These are phyloP conservation scores for Vaccinium macrocarpon DNA, from an alignment of 148 eudicot species.

Conservation along the genomic window DNA sequence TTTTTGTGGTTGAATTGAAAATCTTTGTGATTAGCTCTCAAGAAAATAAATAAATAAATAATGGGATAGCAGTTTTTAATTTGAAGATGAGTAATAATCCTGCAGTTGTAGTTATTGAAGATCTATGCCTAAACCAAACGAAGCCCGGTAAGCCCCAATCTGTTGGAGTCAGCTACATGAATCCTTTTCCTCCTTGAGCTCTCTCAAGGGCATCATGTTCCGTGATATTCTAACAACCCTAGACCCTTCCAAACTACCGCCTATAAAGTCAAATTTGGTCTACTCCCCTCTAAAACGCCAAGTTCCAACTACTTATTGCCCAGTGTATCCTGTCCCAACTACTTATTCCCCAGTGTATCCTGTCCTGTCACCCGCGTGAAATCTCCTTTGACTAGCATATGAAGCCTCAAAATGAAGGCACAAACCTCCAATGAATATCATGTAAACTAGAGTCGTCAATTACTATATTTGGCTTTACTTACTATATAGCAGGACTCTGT, in stretches of 20 bases:
- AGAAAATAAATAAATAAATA: background rate
- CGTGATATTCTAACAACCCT: background rate
- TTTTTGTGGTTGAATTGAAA: background rate
- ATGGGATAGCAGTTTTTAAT: background rate
- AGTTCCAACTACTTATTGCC: background rate
- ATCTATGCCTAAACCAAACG: background rate
- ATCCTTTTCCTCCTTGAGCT: background rate
- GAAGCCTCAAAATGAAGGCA: background rate
- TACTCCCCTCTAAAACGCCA: background rate
- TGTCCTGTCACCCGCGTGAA: background rate
- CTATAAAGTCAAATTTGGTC: background rate
- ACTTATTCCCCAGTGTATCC: background rate
- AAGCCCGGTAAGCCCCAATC: background rate
- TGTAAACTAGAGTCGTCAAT: background rate
- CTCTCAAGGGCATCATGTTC: background rate
- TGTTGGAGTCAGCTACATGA: background rate
- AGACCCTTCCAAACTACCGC: background rate
- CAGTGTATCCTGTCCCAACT: background rate
- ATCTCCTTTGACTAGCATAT: background rate
- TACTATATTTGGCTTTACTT: background rate
- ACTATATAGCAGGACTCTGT: background rate
- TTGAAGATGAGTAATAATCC: background rate
- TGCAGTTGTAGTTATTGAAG: background rate
- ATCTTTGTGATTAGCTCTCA: background rate
- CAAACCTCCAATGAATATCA: background rate